Evolutionary conservation across 2,329 filamentous ascomycete species (phyloP), one percentile per base, ranked within the genome.

Genomic region (Cercospora sesami): DNA sequence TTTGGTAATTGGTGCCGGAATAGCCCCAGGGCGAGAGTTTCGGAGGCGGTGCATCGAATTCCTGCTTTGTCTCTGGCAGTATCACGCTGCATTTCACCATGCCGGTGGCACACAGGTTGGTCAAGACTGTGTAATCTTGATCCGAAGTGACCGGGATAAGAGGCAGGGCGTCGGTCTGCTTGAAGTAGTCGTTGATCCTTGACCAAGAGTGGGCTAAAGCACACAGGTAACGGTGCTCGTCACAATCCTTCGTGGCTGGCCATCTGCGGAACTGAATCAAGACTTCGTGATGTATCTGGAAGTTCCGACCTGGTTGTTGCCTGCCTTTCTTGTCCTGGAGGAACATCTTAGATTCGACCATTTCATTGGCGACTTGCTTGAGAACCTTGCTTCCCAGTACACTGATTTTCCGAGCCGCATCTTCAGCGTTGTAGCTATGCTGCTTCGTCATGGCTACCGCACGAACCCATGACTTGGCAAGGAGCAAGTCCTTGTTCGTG

Each of bases 1-100:
- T 90, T 74, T 91, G 87, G 78, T 93, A 93, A 71, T 90, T 88
- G 16, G 87, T 87, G 7, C 89, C 89, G 63, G 87, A 86, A 74
- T 93, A 90, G 1, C 91, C 91, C 75, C 91, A 89, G 1, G 89
- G 88, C 5, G 80, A 82, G 26, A 84, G 71, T 36, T 78, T 78
- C 16, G 81, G 81, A 12, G 75, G 74, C 0, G 80, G 78, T 3
- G 79, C 79, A 42, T 78, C 75, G 61, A 81, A 77, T 5, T 80
- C 77, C 67, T 83, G 76, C 31, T 91, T 87, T 18, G 90, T 86
- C 1, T 87, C 87, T 5, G 90, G 84, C 48, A 89, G 82, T 1
- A 83, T 75, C 0, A 86, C 81, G 3, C 83, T 79, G 6, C 91
- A 75, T 16, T 76, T 81, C 51, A 93, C 81, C 48, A 86, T 83